These are phyloP conservation scores for Boletus sp. DNA, from an alignment of 768 basidiomycete genomes.

Conservation along the genomic window DNA sequence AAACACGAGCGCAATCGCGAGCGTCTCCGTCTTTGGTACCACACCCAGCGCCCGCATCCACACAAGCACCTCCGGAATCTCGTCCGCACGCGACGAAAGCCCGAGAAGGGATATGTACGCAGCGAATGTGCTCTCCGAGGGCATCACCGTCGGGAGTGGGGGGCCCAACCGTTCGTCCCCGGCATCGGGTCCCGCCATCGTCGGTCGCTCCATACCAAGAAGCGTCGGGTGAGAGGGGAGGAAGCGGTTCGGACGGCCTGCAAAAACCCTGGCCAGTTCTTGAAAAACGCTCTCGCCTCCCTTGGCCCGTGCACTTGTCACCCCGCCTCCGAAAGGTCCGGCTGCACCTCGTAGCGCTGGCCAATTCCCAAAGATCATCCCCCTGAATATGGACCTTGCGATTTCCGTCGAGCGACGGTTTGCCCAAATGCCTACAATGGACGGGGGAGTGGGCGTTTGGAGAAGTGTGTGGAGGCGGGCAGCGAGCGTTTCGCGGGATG, in stretches of 20 bases:
- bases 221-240: conserved; percentile 1
- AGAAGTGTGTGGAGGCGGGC: conserved; percentile 12
- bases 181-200: not conserved
- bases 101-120: conserved; percentile 63
- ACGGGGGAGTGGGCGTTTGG: conserved; percentile 24
- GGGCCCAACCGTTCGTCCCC: conserved; percentile 13
- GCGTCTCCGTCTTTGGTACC: conserved; percentile 48
- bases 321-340: conserved; percentile 38
- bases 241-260: conserved; percentile 9
- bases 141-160: conserved; percentile 37
- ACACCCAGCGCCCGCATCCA: conserved; percentile 71
- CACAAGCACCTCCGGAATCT: conserved; percentile 63
- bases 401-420: conserved; percentile 43
- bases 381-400: conserved; percentile 50
- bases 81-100: conserved; percentile 41
- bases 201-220: conserved; percentile 5
- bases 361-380: conserved; percentile 57
- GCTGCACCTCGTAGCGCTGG: conserved; percentile 35
- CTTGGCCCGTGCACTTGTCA: conserved; percentile 13
- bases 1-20: conserved; percentile 61
- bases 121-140: conserved; percentile 50
- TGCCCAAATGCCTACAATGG: conserved; percentile 44
- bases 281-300: conserved; percentile 18
- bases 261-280: conserved; percentile 19
- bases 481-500: conserved; percentile 8